Evolutionary conservation across 257 asterid species (phyloP), one percentile per base, ranked within the genome.

Genomic region (Echites panduratus): DNA sequence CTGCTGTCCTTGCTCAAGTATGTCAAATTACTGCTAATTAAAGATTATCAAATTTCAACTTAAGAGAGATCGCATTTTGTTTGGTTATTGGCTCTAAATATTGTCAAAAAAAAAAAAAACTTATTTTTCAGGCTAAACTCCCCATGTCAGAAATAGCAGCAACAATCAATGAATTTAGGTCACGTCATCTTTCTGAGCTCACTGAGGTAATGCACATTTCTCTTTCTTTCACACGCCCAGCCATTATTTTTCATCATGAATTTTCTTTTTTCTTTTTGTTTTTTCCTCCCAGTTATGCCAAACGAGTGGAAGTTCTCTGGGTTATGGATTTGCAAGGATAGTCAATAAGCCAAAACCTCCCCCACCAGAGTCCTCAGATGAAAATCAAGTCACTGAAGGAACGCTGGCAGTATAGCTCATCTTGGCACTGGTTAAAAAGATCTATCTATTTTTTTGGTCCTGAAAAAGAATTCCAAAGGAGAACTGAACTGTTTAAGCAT

Each of bases 1-100:
- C 99, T 58, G 99, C 99, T 59, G 98, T 95, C 54, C 98, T 95
- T 76, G 91, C 97, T 63, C 96, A 90, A 84, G 99, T 95, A 89
- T 85, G 98, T 84, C 49, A 77, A 75, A 50, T 48, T 5, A 7
- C 8, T 63, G 38, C 6, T 24, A 56, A 41, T 32, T 49, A 4
- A 43, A 7, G 1, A 27, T 50, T 43, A 41, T 70, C 49, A 48
- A 27, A 52, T 61, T 11, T n/a, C 41, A 56, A 44, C 47, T 64
- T n/a, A 17, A 48, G 40, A 41, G 40, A 13, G 2, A 19, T 3
- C 27, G 9, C 45, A 4, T 44, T 59, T 35, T 9, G 19, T 58
- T 43, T 72, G 47, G 19, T 58, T 43, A 61, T 63, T 48, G 1
- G 11, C 44, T 22, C 20, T 26, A 38, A 16, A 4, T 63, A 50